Base-by-base conservation (phyloP, 257 asterid species). In the Nyctanthes arbortristis region DNA sequence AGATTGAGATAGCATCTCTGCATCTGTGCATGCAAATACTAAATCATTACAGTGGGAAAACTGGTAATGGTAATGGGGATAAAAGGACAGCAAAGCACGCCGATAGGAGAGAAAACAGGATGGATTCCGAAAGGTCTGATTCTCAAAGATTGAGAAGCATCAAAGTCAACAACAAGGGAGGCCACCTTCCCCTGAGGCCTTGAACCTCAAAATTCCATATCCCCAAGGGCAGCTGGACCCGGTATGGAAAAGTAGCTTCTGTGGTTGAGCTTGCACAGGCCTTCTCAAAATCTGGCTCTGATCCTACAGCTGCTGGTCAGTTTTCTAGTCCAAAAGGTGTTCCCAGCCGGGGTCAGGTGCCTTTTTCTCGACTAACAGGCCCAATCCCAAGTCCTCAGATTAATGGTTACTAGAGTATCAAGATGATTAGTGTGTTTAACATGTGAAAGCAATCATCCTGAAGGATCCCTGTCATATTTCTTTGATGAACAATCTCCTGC, bases 211-310 rank as follows among this genome's bases (percentile, higher is more conserved):
- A 81, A 61, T 63, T 82, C 88, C 34, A 80, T 77, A 8, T 65
- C 85, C 16, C 71, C 82, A 1, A 88, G 80, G 69, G 73, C 75
- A 71, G 76, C 82, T 25, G 79, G 80, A 5, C 61, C 31, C 91
- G 90, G 13, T 77, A 73, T 54, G 93, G 96, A 37, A 93, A 89
- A 79, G 95, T 89, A 37, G 87, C 96, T 57, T 87, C 99, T 10
- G 96, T 97, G 10, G 84, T 93, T 20, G 99, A 91, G 89, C 96
- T 93, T 62, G 97, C 99, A 55, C 92, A 88, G 73, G 93, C 92
- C 67, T 93, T 91, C 72, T 93, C 97, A 2, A 89, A 74, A 77
- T 82, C 99, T 3, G 84, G 82, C 33, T 82, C 94, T 9, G 89
- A 86, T 78, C 84, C 91, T 37, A 47, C 83, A 12, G 65, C 68